These are phyloP conservation scores for Dipteronia sinensis DNA, from an alignment of 345 rosid genomes.

Conservation along the genomic window DNA sequence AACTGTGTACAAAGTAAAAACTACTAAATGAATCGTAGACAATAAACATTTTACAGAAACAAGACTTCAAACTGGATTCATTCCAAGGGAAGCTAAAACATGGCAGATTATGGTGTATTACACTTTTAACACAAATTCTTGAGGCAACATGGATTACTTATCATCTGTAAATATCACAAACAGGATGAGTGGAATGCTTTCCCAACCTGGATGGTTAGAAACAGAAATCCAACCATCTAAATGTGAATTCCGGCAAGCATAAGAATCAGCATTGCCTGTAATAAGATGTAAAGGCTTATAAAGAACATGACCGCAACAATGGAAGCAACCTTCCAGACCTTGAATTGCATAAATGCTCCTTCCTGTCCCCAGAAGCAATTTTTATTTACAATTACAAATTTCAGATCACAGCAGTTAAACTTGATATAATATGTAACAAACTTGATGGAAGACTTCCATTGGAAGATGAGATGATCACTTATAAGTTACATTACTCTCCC, in stretches of 20 bases:
- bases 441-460: too few species aligned
- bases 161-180: slow-evolving; percentile 22
- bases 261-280: slow-evolving; percentile 62
- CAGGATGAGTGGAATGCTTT: slow-evolving; percentile 40
- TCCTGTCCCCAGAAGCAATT: slow-evolving; percentile 52
- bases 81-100: slow-evolving; percentile 2
- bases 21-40: too few species aligned
- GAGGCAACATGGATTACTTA: not conserved
- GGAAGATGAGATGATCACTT: too few species aligned
- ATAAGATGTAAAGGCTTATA: slow-evolving; percentile 57
- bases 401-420: not conserved
- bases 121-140: not conserved
- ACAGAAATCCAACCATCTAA: slow-evolving; percentile 49
- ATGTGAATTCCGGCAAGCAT: slow-evolving; percentile 51
- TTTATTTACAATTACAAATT: not conserved
- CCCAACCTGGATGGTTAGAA: slow-evolving; percentile 62
- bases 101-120: not conserved
- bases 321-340: slow-evolving; percentile 88
- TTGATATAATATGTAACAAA: not conserved
- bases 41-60: slow-evolving; percentile 1
- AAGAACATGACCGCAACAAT: slow-evolving; percentile 73
- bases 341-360: slow-evolving; percentile 93
- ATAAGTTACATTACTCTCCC: too few species aligned
- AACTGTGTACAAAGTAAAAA: too few species aligned
- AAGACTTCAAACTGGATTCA: not conserved